Conservation (phyloP, 257 asterid species). For the Primulina tabacum region DNA sequence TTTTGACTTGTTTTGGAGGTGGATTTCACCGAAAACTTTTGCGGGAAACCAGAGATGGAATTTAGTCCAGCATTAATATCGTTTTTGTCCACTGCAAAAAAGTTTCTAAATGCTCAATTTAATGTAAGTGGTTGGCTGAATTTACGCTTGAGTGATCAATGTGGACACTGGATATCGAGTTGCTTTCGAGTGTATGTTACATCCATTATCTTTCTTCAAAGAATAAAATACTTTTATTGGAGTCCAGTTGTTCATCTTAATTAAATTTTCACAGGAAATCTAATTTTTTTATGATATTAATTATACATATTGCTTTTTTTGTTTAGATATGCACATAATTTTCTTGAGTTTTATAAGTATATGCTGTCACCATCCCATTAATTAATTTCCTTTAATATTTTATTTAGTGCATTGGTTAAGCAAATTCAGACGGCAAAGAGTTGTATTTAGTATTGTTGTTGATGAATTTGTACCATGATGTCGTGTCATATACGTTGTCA, state of each 20-base stretch:
- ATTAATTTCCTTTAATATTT: not conserved
- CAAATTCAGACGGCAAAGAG: constrained; percentile 24
- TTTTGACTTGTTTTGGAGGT: too few species aligned
- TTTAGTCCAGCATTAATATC: not conserved
- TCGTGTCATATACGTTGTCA: constrained; percentile 33
- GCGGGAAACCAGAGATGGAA: not conserved
- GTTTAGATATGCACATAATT: not conserved
- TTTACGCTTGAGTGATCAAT: not conserved
- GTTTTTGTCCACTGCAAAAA: not conserved
- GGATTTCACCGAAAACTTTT: too few species aligned
- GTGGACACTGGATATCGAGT: not conserved
- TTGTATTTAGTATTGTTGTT: constrained; percentile 19
- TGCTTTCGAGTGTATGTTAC: too few species aligned
- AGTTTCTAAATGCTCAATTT: not conserved
- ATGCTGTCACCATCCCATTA: constrained; percentile 31
- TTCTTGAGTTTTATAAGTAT: not conserved
- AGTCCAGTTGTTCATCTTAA: not conserved
- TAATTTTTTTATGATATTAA: too few species aligned
- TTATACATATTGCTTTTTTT: too few species aligned
- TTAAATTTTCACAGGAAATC: too few species aligned
- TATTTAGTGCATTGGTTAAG: constrained; percentile 10
- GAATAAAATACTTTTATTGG: too few species aligned
- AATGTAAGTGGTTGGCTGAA: constrained; percentile 15
- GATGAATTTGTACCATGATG: constrained; percentile 8
- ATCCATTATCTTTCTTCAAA: too few species aligned